A percentile compares a stretch with the other conserved stretches of the same genome.
Evolutionary conservation across 2,329 filamentous ascomycete species (phyloP).

Genomic region (Malbranchea cinnamomea): DNA sequence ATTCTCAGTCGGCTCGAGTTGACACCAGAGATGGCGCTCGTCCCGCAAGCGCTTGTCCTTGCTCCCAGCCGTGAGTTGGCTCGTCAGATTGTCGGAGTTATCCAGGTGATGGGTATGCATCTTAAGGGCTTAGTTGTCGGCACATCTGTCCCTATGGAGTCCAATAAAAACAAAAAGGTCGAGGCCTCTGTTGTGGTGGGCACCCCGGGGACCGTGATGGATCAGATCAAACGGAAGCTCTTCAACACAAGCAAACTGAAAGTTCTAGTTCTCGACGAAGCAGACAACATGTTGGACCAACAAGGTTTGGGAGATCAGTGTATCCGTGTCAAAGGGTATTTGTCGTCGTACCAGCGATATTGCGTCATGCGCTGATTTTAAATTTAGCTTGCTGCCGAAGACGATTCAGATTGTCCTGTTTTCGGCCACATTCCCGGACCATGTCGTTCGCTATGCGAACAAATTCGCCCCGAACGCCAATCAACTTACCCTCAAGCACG

Average conservation of each 20-base stretch:
- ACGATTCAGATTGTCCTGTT: conserved; percentile 82
- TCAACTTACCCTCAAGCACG: conserved; percentile 70
- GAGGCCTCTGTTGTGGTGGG: conserved; percentile 73
- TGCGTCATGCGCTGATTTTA: background rate
- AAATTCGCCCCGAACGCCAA: conserved; percentile 78
- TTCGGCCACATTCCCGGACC: conserved; percentile 81
- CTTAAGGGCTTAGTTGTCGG: conserved; percentile 60
- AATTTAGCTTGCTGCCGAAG: conserved; percentile 51
- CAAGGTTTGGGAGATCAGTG: conserved; percentile 94
- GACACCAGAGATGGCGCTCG: conserved; percentile 35
- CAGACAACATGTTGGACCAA: conserved; percentile 96
- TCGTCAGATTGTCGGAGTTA: conserved; percentile 79
- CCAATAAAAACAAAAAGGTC: conserved; percentile 52
- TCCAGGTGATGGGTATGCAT: conserved; percentile 71
- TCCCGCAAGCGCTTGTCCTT: conserved; percentile 72
- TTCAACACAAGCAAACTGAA: conserved; percentile 59
- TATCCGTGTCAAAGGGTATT: conserved; percentile 70
- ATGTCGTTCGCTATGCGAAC: conserved; percentile 70
- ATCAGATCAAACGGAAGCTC: conserved; percentile 63
- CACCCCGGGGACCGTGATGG: conserved; percentile 84
- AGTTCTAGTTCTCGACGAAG: conserved; percentile 85
- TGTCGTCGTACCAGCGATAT: conserved; percentile 8
- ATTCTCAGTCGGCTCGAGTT: conserved; percentile 78
- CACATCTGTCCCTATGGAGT: conserved; percentile 66
- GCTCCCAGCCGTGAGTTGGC: conserved; percentile 90